Conservation (phyloP, 805 yeast species). For the Ogataea paradorogensis region DNA sequence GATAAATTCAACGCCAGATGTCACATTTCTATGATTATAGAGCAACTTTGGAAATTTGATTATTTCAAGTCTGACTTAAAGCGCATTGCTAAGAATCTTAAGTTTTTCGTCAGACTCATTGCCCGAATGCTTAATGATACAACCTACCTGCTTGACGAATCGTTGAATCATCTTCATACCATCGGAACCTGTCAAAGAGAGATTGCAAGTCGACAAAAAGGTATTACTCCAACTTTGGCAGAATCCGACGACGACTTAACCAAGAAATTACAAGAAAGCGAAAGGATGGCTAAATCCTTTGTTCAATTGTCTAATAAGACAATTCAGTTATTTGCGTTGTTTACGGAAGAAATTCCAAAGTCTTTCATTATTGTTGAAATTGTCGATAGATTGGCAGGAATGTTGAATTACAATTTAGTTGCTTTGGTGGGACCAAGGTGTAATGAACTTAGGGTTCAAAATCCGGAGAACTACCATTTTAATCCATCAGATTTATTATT, state of each 20-base stretch:
- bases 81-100: slow-evolving; percentile 62
- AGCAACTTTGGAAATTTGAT: slow-evolving; percentile 76
- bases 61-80: slow-evolving; percentile 66
- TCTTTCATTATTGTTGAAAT: slow-evolving; percentile 87
- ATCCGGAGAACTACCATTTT: slow-evolving; percentile 80
- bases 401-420: slow-evolving; percentile 88
- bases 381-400: slow-evolving; percentile 90
- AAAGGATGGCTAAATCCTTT: slow-evolving; percentile 74
- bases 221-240: slow-evolving; percentile 33
- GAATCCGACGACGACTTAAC: slow-evolving; percentile 63
- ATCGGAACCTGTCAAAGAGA: slow-evolving; percentile 78
- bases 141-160: slow-evolving; percentile 87
- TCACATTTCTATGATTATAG: slow-evolving; percentile 78
- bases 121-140: slow-evolving; percentile 95
- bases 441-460: slow-evolving; percentile 77
- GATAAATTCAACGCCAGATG: slow-evolving; percentile 92
- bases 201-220: slow-evolving; percentile 46
- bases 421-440: slow-evolving; percentile 97
- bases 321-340: slow-evolving; percentile 70
- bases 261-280: slow-evolving; percentile 57
- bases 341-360: slow-evolving; percentile 80
- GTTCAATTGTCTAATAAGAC: slow-evolving; percentile 84
- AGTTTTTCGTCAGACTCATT: slow-evolving; percentile 86
- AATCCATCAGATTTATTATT: slow-evolving; percentile 71
- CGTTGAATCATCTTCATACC: slow-evolving; percentile 70